Percentiles rank a stretch among this genome's conserved stretches.
Evolutionary conservation across 2,329 filamentous ascomycete genomes (phyloP).

Genomic region (Colletotrichum nymphaeae): DNA sequence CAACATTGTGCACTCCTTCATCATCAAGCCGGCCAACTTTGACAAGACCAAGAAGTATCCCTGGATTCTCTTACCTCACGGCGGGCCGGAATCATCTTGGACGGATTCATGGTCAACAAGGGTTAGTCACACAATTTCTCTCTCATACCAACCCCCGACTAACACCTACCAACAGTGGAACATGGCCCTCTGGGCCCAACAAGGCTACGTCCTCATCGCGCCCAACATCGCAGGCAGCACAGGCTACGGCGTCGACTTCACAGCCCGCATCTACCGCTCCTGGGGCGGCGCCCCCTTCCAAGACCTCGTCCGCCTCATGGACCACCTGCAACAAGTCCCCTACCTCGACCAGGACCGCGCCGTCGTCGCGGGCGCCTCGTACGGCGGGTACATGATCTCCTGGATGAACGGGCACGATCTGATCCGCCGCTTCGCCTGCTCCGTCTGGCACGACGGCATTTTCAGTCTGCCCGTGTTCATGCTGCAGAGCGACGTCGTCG

Average conservation of each 20-base stretch:
- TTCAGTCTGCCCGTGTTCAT: conserved; percentile 46
- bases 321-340: conserved; percentile 60
- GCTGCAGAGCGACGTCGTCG: conserved; percentile 41
- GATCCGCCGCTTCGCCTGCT: conserved; percentile 52
- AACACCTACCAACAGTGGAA: conserved; percentile 56
- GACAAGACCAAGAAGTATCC: conserved; percentile 50
- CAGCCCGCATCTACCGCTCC: conserved; percentile 54
- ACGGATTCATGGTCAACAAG: conserved; percentile 63
- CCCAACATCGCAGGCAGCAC: conserved; percentile 70
- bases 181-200: conserved; percentile 66
- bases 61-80: conserved; percentile 51
- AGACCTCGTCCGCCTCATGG: conserved; percentile 65
- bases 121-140: conserved; percentile 40
- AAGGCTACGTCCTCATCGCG: conserved; percentile 69
- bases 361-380: conserved; percentile 63
- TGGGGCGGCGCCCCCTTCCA: conserved; percentile 67
- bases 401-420: conserved; percentile 67
- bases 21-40: conserved; percentile 52
- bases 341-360: conserved; percentile 66
- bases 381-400: conserved; percentile 71
- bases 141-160: neutral
- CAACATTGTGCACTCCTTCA: conserved; percentile 51
- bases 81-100: conserved; percentile 58
- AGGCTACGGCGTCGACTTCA: conserved; percentile 61
- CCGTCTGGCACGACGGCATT: conserved; percentile 62